Evolutionary conservation across 805 yeast genomes (phyloP), one percentile per base, ranked within the genome.

Genomic region (Monosporozyma aerobia): DNA sequence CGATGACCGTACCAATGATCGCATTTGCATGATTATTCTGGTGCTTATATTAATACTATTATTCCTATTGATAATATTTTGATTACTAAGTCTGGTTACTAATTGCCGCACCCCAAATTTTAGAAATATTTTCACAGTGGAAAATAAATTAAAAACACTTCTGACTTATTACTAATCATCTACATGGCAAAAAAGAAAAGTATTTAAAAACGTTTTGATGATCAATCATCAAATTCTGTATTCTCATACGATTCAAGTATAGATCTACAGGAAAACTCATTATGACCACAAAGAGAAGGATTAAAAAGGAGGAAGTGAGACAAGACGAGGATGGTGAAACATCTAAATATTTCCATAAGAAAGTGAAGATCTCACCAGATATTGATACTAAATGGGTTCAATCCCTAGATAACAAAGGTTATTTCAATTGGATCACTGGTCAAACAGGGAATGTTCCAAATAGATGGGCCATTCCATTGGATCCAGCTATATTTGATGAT

Each of bases 21-120:
- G 14, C 7, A 13, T 76, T 35, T 78, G 83, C 73, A 58, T 72
- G 33, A 71, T 76, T 0, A 80, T 80, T 9, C 56, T 76, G 1
- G 65, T 73, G 2, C 61, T 80, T 51, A 58, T 73, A 2, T 44
- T 78, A n/a, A 67, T 79, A 22, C 59, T 80, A 49, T 58, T 79
- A 14, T 54, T 78, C 4, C 59, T 80, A 30, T 57, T 79, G 52
- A 66, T 75, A 23, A 61, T 78, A 2, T 51, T 77, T 10, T 73
- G 69, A 44, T 44, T 29, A 44, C 14, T 44, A n/a, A 44, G 8
- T 14, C 10, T 29, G n/a, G 5, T 43, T 43, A 43, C 32, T 43
- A 43, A 43, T 19, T 19, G 13, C 4, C 22, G 16, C 39, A 14
- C 29, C 29, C 29, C 29, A 3, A 3, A 35, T 13, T 35, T 13